A percentile compares a stretch with the other conserved stretches of the same genome.
These are phyloP conservation scores for Sclerotinia minor DNA, from an alignment of 2,329 filamentous ascomycete species.

Conservation along the genomic window DNA sequence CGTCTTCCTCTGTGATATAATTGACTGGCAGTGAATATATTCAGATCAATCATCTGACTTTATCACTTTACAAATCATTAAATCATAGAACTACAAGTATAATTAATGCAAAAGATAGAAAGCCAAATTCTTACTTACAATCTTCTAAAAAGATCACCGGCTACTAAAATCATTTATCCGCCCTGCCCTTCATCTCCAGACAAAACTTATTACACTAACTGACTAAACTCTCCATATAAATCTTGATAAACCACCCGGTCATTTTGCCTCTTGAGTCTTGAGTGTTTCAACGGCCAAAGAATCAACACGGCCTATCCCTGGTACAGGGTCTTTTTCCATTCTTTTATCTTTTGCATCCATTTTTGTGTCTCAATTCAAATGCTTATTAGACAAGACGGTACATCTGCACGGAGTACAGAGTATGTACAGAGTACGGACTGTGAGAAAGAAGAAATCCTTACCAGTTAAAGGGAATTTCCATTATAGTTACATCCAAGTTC, in stretches of 20 bases:
- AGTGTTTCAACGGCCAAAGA: not conserved
- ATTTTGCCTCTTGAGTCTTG: not conserved
- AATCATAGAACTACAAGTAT: not conserved
- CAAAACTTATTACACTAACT: not conserved
- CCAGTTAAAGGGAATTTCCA: too few species aligned
- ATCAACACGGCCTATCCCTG: not conserved
- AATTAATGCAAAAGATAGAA: too few species aligned
- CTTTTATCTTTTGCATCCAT: not conserved
- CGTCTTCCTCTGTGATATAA: too few species aligned
- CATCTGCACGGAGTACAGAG: too few species aligned
- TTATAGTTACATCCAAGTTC: not conserved
- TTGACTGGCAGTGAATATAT: too few species aligned
- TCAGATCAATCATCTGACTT: too few species aligned
- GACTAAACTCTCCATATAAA: conserved; percentile 1
- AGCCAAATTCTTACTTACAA: too few species aligned
- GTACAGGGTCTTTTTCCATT: not conserved
- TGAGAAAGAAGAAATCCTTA: not conserved
- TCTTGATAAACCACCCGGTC: not conserved
- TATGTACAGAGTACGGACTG: too few species aligned
- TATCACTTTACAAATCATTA: not conserved
- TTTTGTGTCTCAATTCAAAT: not conserved
- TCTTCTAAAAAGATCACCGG: not conserved
- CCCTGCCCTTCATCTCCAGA: not conserved
- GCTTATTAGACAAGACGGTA: too few species aligned
- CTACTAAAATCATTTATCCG: not conserved